These are phyloP conservation scores for Paramecium octaurelia DNA, from an alignment of 73 alveolate genomes.

Conservation along the genomic window DNA sequence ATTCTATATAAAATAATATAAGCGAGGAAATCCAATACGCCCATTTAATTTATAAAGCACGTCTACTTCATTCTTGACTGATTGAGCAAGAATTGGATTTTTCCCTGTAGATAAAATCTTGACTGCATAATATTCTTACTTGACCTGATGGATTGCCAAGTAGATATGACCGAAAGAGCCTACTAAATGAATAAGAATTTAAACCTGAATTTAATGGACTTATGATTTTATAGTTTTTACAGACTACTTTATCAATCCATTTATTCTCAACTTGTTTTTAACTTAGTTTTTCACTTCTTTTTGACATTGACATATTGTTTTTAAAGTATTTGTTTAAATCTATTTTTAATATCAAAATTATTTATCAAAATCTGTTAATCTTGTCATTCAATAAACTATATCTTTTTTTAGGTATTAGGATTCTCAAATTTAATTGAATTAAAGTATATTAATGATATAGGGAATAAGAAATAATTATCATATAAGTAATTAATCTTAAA, in stretches of 20 bases:
- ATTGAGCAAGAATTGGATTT: background rate
- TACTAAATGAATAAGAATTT: background rate
- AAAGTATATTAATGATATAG: too few relatives aligned
- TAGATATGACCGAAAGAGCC: slow-evolving; percentile 25
- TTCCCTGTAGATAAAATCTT: slow-evolving; percentile 5
- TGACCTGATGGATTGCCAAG: slow-evolving; percentile 6
- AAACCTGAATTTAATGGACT: background rate
- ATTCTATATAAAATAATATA: slow-evolving; percentile 1
- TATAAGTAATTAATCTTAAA: background rate
- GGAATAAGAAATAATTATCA: too few relatives aligned
- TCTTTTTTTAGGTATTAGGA: too few relatives aligned
- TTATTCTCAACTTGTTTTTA: background rate
- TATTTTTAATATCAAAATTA: background rate
- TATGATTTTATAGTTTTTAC: background rate
- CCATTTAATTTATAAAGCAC: slow-evolving; percentile 40
- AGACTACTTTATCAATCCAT: slow-evolving; percentile 42
- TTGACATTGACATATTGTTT: background rate
- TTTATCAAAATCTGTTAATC: background rate
- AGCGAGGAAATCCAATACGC: background rate
- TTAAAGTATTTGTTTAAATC: background rate
- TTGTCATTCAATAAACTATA: background rate
- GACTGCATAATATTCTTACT: slow-evolving; percentile 27
- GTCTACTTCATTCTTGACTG: slow-evolving; percentile 6
- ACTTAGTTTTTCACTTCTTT: background rate
- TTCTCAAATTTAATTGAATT: background rate